Base-by-base conservation (phyloP, 169 alveolate genomes). In the Cryptosporidium xiaoi region DNA sequence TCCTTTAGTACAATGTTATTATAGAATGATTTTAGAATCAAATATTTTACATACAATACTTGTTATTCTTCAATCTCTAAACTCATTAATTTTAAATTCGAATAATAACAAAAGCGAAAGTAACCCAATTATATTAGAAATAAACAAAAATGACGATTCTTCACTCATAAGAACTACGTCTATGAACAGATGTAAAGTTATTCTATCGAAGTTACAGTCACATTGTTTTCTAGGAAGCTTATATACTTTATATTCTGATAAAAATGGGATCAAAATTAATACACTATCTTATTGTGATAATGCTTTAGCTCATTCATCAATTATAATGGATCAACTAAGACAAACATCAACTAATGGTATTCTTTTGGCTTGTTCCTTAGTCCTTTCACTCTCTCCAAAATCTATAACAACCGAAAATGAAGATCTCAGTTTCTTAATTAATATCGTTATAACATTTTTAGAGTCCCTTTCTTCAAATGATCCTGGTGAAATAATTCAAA, bases 331-430 rank as follows among this genome's bases (percentile, higher is more conserved):
- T n/a, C 87, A 77, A 24, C 71, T 77, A 12, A 77, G 87, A 27
- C 87, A 77, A 46, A 77, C 87, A 16, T 58, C 87, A 31, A 48
- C 87, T 2, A 77, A 77, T 46, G 87, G 77, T 34, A 66, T 77
- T 10, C 64, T 77, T 15, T 34, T 77, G n/a, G 87, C 77, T 7
- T 56, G 87, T 60, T 77, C 69, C 7, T 24, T 77, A 44, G 24
- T 77, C 7, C 87, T 77, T 58, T 33, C 65, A 46, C 65, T 77
- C 2, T 77, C 87, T 0, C 87, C 87, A 44, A 77, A 77, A 36
- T 51, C 44, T 51, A n/a, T 77, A 20, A 77, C 71, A 12, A 62
- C 34, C 34, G 66, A 77, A 7, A 77, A 77, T 62, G 87, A 77
- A 51, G 71, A 77, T 51, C 34, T 77, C 18, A 71, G 87, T 27